These are phyloP conservation scores for Saccharomycopsis oosterbeekiorum DNA, from an alignment of 805 yeast genomes.

Conservation along the genomic window DNA sequence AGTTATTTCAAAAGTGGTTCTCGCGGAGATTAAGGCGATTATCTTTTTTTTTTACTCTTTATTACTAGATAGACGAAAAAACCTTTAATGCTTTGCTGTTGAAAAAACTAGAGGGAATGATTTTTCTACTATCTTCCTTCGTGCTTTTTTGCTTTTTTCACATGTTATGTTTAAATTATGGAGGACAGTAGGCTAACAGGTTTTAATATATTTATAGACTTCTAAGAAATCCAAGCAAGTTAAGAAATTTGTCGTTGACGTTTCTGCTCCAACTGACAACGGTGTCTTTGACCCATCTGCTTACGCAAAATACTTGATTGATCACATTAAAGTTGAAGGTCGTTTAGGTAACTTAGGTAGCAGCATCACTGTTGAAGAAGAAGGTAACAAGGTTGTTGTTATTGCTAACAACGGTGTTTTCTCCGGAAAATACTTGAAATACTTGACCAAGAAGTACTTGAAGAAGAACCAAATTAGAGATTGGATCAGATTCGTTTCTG, in stretches of 20 bases:
- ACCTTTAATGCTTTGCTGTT: conserved; percentile 33
- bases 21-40: not conserved
- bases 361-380: conserved; percentile 77
- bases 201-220: conserved; percentile 40
- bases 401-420: conserved; percentile 85
- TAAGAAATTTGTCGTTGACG: conserved; percentile 91
- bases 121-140: not conserved
- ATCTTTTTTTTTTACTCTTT: not conserved
- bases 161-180: not conserved
- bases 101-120: conserved; percentile 1
- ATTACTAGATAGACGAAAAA: not conserved
- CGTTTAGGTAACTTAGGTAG: conserved; percentile 95
- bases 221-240: conserved; percentile 73
- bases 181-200: conserved; percentile 69
- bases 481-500: conserved; percentile 98
- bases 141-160: conserved; percentile 10
- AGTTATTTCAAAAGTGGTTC: not conserved
- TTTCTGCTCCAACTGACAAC: conserved; percentile 93
- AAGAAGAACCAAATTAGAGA: conserved; percentile 99
- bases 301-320: conserved; percentile 95
- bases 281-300: conserved; percentile 97
- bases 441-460: conserved; percentile 98
- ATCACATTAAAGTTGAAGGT: conserved; percentile 98
- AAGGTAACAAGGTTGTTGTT: conserved; percentile 83
- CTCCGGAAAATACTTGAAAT: conserved; percentile 99